Conservation (phyloP, 257 asterid genomes). For the Linderniella brevidens region DNA sequence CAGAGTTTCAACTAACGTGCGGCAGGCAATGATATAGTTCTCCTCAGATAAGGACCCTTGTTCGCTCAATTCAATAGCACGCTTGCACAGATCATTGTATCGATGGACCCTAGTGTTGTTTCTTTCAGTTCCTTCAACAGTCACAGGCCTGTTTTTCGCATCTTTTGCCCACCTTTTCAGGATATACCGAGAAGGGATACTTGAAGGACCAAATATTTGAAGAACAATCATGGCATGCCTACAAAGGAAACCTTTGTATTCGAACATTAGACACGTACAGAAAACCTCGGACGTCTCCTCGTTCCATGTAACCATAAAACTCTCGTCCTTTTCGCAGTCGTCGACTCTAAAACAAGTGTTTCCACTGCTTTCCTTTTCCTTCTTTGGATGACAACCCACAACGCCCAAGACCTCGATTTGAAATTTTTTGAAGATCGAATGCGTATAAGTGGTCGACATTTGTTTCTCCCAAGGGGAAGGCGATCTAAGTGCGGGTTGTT, state of each 20-base stretch:
- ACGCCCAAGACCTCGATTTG: constrained; percentile 94
- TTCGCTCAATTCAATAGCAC: constrained; percentile 79
- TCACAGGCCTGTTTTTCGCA: constrained; percentile 41
- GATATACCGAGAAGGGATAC: constrained; percentile 67
- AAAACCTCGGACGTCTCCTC: constrained; percentile 60
- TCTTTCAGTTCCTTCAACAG: constrained; percentile 46
- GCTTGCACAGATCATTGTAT: constrained; percentile 79
- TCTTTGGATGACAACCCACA: constrained; percentile 93
- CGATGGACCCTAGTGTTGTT: constrained; percentile 60
- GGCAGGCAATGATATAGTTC: constrained; percentile 58
- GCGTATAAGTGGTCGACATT: constrained; percentile 82
- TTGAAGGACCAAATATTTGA: constrained; percentile 85
- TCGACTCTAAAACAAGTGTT: constrained; percentile 46
- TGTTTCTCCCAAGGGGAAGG: constrained; percentile 99
- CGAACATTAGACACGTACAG: constrained; percentile 91
- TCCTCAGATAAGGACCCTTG: constrained; percentile 76
- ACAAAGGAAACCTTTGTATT: constrained; percentile 79
- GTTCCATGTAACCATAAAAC: constrained; percentile 62
- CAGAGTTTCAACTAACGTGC: constrained; percentile 67
- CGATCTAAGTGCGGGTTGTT: constrained; percentile 90
- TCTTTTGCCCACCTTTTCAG: constrained; percentile 96
- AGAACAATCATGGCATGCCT: constrained; percentile 92
- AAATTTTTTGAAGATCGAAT: constrained; percentile 73
- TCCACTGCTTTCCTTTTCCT: constrained; percentile 47
- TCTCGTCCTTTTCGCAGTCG: constrained; percentile 79